Evolutionary conservation across 225 moss, liverwort and hornwort genomes (phyloP).

Genomic region (Antitrichia curtipendula): DNA sequence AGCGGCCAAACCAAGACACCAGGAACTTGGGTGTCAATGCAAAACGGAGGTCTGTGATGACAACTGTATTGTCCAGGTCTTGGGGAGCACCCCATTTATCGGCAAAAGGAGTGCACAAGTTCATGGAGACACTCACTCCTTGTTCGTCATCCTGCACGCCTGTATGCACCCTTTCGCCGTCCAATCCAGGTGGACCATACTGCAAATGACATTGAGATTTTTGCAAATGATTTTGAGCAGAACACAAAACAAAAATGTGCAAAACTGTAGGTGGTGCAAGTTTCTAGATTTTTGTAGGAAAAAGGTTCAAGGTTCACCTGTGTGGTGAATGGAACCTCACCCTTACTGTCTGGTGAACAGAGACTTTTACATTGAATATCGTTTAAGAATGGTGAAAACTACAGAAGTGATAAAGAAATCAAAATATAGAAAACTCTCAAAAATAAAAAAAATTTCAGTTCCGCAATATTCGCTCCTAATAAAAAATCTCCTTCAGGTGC

Average conservation of each 20-base stretch:
- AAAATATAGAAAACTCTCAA: not conserved
- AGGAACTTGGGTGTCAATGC: conserved; percentile 61
- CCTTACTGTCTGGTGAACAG: not conserved
- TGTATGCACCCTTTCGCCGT: conserved; percentile 69
- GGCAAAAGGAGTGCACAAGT: conserved; percentile 67
- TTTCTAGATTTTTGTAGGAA: not conserved
- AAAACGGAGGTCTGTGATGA: conserved; percentile 64
- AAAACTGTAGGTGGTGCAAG: not conserved
- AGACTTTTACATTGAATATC: not conserved
- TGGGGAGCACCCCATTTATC: conserved; percentile 28
- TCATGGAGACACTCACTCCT: conserved; percentile 60
- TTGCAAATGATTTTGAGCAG: not conserved
- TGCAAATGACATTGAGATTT: not conserved
- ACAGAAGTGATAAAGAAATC: not conserved
- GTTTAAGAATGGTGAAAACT: not conserved
- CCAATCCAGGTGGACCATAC: conserved; percentile 74
- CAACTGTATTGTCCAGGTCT: conserved; percentile 33
- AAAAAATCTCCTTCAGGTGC: not conserved
- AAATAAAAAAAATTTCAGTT: not conserved
- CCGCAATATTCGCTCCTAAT: not conserved
- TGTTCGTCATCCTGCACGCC: conserved; percentile 47
- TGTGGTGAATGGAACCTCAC: not conserved
- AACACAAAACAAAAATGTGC: not conserved
- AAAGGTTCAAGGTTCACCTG: not conserved
- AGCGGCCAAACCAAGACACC: conserved; percentile 56